Base-by-base conservation (phyloP, 352 stramenopile species). In the Globisporangium cylindrosporum region DNA sequence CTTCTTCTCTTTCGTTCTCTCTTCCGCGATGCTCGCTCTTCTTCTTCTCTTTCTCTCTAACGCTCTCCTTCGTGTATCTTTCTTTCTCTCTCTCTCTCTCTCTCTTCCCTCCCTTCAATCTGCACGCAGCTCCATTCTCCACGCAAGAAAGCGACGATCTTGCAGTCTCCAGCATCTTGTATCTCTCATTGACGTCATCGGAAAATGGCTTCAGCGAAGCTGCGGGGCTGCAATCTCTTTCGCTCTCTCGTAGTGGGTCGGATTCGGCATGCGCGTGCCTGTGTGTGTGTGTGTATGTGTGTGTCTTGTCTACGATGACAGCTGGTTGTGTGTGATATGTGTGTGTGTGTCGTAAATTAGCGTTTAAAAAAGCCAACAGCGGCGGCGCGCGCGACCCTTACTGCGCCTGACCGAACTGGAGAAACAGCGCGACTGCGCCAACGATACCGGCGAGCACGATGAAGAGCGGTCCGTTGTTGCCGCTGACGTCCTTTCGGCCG, bases 401-500 rank as follows among this genome's bases (percentile, higher is more conserved):
- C 49, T 74, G 48, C 58, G 65, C 69, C 25, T 49, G 22, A 4
- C 66, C 59, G 73, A 83, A 90, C 68, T 90, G 80, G 48, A 90
- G 73, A 75, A 90, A 93, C 36, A 91, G 73, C 67, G 78, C 85
- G 20, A 82, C 66, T 15, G 75, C 70, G 14, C 78, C 85, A 43
- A 89, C 77, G 18, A 79, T 63, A 3, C 73, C 77, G 15, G 78
- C 82, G 54, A 90, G 69, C 55, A 91, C 73, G 32, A 81, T 66
- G 64, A 87, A 82, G 15, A 89, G 67, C 24, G 78, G 76, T 5
- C 77, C 77, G 65, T 84, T 90, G 65, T 87, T 74, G 36, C 78
- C 80, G 59, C 78, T 86, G 62, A 89, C 78, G 62, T 89, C 80
- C 77, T 89, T 69, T 62, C 80, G 80, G 54, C 82, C 80, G 59